phyloP scores from a whole-genome alignment of 257 asterid genomes.

The Ehretia macrophylla region DNA sequence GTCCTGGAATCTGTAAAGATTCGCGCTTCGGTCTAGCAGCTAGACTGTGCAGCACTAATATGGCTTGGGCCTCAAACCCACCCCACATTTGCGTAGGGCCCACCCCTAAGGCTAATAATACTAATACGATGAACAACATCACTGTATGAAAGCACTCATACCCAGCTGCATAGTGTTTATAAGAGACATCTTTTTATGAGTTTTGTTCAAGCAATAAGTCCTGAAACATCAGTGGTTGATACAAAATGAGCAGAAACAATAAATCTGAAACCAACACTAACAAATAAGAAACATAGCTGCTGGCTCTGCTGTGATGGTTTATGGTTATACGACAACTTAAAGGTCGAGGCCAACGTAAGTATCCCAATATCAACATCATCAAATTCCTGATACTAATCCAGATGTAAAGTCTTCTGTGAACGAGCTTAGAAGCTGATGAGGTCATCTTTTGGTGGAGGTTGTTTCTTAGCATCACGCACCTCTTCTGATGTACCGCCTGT shows the following conservation, averaged over 20 bases:
- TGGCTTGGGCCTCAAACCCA: no score
- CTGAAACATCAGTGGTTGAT: background rate
- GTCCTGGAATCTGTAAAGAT: no score
- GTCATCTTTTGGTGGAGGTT: conserved; percentile 70
- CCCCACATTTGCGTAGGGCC: no score
- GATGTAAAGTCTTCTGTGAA: background rate
- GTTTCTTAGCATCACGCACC: conserved; percentile 50
- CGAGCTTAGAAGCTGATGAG: conserved; percentile 57
- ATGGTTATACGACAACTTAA: background rate
- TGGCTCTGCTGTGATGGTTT: background rate
- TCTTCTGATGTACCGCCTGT: conserved; percentile 56
- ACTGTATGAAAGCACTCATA: no score
- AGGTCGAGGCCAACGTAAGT: conserved; percentile 3
- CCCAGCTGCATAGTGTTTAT: background rate
- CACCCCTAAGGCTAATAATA: no score
- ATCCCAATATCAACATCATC: conserved; percentile 16
- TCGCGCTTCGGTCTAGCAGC: no score
- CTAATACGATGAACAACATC: no score
- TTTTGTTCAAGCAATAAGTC: background rate
- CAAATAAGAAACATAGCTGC: background rate
- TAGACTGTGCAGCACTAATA: no score
- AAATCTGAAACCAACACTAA: background rate
- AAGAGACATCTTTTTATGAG: background rate
- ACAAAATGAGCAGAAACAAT: conserved; percentile 10
- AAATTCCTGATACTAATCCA: conserved; percentile 5